phyloP scores from a whole-genome alignment of 495 filamentous ascomycete genomes.

The Aspergillus leporis region DNA sequence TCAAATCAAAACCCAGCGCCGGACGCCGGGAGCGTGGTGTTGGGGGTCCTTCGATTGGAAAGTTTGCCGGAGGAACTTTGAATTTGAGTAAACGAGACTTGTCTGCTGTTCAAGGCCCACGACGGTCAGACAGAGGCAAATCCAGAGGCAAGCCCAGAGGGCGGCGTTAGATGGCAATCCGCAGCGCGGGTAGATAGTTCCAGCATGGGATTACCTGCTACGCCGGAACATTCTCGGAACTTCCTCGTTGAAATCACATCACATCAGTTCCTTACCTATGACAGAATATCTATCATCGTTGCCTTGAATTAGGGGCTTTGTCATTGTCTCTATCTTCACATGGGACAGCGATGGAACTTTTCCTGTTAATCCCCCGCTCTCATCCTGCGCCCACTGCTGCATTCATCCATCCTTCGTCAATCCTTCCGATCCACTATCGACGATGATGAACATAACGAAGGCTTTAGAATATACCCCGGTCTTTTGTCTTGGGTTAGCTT shows the following conservation, averaged over 20 bases:
- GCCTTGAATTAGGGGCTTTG: background rate
- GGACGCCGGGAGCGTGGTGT: slow-evolving; percentile 64
- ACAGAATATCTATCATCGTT: background rate
- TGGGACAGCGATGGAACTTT: background rate
- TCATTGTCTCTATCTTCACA: background rate
- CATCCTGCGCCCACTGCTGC: background rate
- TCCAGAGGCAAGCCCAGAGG: slow-evolving; percentile 31
- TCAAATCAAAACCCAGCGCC: slow-evolving; percentile 41
- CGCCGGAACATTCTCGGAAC: slow-evolving; percentile 1
- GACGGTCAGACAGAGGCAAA: slow-evolving; percentile 45
- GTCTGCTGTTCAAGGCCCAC: slow-evolving; percentile 51
- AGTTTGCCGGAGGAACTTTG: slow-evolving; percentile 75
- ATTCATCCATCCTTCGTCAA: background rate
- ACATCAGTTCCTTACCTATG: background rate
- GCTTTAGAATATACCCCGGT: background rate
- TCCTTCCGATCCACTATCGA: background rate
- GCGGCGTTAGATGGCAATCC: slow-evolving; percentile 15
- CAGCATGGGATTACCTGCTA: slow-evolving; percentile 1
- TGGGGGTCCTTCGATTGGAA: slow-evolving; percentile 75
- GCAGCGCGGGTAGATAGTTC: background rate
- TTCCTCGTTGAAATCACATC: background rate
- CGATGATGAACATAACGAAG: background rate
- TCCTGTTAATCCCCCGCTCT: slow-evolving; percentile 3
- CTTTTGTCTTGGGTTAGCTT: background rate
- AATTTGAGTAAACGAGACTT: slow-evolving; percentile 78